Base-by-base conservation (phyloP, 208 protist genomes). In the Leishmania gerbilli region DNA sequence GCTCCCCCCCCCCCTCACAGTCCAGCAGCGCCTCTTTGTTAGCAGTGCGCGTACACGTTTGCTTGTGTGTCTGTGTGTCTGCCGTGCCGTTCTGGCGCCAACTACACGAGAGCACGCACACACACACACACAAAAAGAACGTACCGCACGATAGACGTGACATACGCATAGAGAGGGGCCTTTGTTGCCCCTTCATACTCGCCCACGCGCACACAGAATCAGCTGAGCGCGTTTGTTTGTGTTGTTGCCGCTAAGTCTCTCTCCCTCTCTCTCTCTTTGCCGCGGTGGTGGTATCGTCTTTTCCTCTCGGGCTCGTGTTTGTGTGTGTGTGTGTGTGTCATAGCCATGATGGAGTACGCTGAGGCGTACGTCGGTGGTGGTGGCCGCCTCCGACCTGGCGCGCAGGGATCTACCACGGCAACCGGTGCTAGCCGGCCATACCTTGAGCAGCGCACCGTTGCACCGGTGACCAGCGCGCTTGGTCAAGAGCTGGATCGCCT, bases 401-500 rank as follows among this genome's bases (percentile, higher is more conserved):
- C 34, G 3, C 74, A 80, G 60, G 69, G 68, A 56, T 27, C 79
- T 45, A 45, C 47, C 62, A 55, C 71, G 55, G 72, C 58, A 31
- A 19, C 21, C 56, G 31, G 69, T 34, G 17, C n/a, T 31, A 68
- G 27, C 45, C 55, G 45, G 37, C 34, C 56, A 40, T 60, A 82
- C 45, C 21, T 62, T 34, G 77, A 69, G 31, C 17, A 34, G 37
- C 55, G 72, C 17, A 64, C 42, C 69, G 74, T 56, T 19, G 77
- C 51, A 15, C 72, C 72, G n/a, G 47, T 76, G 21, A 82, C 82
- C 37, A 86, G 77, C 58, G 68, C 65, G 40, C 68, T 81, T 7
- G 79, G 78, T 47, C 77, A 82, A 60, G 82, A 82, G 58, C 77
- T 94, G 49, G 87, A 95, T 76, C 81, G 84, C 19, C 84, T 95